Evolutionary conservation across 345 rosid species (phyloP).

Genomic region (Syzygium aromaticum): DNA sequence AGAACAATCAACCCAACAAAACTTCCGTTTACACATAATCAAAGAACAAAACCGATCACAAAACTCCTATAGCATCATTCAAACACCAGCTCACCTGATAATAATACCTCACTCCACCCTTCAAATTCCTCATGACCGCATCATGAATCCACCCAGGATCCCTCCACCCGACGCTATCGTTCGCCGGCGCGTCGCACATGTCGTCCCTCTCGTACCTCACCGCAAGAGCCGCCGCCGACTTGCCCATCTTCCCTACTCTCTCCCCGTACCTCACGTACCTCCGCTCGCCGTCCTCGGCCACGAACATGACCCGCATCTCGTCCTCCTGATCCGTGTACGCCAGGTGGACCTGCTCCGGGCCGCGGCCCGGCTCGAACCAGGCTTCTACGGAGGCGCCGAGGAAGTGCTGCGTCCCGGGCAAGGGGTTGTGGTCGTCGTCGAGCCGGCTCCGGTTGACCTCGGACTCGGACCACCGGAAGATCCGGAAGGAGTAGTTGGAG

Average conservation of each 20-base stretch:
- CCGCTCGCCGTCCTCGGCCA: slow-evolving; percentile 50
- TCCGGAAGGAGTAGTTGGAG: slow-evolving; percentile 75
- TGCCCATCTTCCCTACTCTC: slow-evolving; percentile 28
- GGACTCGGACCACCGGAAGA: slow-evolving; percentile 73
- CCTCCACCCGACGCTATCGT: slow-evolving; percentile 70
- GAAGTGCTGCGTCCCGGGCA: slow-evolving; percentile 57
- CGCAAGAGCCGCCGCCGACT: slow-evolving; percentile 33
- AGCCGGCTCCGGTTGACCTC: slow-evolving; percentile 47
- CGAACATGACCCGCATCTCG: slow-evolving; percentile 90
- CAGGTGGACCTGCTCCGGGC: slow-evolving; percentile 84
- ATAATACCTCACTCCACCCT: slow-evolving; percentile 51
- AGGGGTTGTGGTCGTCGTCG: slow-evolving; percentile 80
- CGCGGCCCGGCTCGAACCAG: slow-evolving; percentile 24
- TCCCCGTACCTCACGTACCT: slow-evolving; percentile 62
- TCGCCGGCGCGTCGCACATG: slow-evolving; percentile 85
- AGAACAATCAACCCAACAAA: background rate
- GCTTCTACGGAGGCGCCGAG: slow-evolving; percentile 40
- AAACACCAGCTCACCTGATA: slow-evolving; percentile 42
- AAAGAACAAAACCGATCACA: background rate
- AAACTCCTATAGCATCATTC: background rate
- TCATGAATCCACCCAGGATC: slow-evolving; percentile 92
- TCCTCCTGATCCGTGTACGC: slow-evolving; percentile 41
- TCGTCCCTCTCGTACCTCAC: slow-evolving; percentile 64
- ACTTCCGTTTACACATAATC: background rate
- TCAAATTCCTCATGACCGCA: slow-evolving; percentile 48